Evolutionary conservation across 1,284 basidiomycete species (phyloP), one percentile per base, ranked within the genome.

Genomic region (Cystobasidiaceae sp.): DNA sequence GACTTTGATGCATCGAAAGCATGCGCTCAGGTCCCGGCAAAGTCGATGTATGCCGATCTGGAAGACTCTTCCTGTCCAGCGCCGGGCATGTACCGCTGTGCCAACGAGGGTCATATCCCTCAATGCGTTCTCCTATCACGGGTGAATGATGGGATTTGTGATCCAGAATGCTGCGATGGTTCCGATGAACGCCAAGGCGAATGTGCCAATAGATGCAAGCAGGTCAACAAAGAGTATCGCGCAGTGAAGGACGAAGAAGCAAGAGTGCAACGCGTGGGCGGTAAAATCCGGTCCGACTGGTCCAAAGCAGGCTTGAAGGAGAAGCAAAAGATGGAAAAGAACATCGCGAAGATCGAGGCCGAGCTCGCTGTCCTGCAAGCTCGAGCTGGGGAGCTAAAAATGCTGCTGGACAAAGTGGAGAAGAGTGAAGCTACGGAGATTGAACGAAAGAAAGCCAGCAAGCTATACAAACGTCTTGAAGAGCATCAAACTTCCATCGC

Each of bases 81-180:
- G 1, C 21, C 61, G 8, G 66, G 67, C 17, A 63, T 63, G 15
- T 97, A 97, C 81, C 90, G 90, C 78, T 99, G 94, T 76, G 78
- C 77, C 74, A 98, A 98, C 76, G 80, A 83, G 56, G 94, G 93
- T 0, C 92, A 97, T 77, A 83, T 93, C 71, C 90, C 93, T 1
- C 80, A 84, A 2, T 82, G 76, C 52, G 87, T 99, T 63, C 83
- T 85, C 13, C 85, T 86, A 62, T 88, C 89, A 25, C 82, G 90
- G 67, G 93, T 99, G n/a, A 87, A 86, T 66, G 94, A 99, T 75
- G 94, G 94, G 2, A 81, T 97, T 37, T 98, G 94, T 76, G 93
- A 98, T 74, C 82, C 84, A 2, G 86, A 93, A 74, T 99, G 96
- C 75, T 98, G 94, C 75, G 94, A 99, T 74, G 96, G 96, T n/a